Percentiles rank a stretch among this genome's conserved stretches.
phyloP scores from a whole-genome alignment of 2,329 filamentous ascomycete genomes.

The Aspergillus viridinutans region DNA sequence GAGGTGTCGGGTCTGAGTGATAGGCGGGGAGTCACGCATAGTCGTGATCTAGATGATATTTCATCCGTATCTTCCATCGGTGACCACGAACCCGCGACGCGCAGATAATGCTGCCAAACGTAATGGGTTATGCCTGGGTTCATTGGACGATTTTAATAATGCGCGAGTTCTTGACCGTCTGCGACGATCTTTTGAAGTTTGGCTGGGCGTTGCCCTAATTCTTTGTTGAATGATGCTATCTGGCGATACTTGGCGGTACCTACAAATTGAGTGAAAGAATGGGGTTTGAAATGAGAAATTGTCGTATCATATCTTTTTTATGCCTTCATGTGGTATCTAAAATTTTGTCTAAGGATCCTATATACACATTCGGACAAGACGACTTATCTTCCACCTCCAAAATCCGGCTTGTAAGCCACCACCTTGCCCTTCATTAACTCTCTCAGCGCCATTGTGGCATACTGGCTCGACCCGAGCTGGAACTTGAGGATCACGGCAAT shows the following conservation, averaged over 20 bases:
- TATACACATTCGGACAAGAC: constrained; percentile 3
- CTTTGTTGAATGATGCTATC: neutral
- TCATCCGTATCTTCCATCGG: constrained; percentile 28
- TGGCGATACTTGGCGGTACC: neutral
- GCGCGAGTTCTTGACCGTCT: too few relatives aligned
- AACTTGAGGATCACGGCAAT: constrained; percentile 68
- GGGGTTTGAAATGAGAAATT: neutral
- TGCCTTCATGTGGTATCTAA: neutral
- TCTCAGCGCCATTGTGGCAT: constrained; percentile 77
- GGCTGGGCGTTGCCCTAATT: neutral
- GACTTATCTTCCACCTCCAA: constrained; percentile 42
- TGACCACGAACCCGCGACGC: neutral
- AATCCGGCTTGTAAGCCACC: constrained; percentile 60
- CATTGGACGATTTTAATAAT: neutral
- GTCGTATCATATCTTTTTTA: neutral
- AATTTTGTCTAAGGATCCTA: neutral
- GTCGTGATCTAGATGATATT: constrained; percentile 23
- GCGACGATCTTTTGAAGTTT: too few relatives aligned
- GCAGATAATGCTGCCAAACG: neutral
- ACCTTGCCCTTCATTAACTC: constrained; percentile 71
- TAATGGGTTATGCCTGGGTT: neutral
- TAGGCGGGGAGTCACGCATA: constrained; percentile 1
- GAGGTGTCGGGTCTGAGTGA: constrained; percentile 21
- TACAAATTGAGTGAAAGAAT: neutral
- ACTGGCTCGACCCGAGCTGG: constrained; percentile 73